Evolutionary conservation across 345 rosid genomes (phyloP), one percentile per base, ranked within the genome.

Genomic region (Moringa oleifera): DNA sequence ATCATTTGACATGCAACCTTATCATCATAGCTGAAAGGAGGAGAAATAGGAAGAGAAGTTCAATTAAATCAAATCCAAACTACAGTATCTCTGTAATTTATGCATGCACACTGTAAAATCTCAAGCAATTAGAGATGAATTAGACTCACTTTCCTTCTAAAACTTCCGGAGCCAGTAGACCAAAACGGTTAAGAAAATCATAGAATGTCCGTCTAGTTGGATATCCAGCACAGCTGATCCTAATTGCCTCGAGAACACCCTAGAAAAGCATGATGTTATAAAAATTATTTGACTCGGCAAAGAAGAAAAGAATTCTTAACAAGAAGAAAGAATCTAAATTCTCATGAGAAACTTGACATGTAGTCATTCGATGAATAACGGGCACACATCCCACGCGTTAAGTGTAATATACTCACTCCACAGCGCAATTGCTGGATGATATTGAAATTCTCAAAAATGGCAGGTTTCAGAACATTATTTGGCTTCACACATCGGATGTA

Each of bases 401-500:
- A 49, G 55, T 45, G 62, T 10, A 45, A 57, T 57, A 71, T 76
- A 80, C 99, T 88, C 76, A 94, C 99, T 73, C 99, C 99, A 76
- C 99, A 90, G 33, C 99, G 97, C 74, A 94, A 74, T 75, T 94
- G 99, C 62, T 94, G 99, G 69, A 94, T 85, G 77, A 94, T 76
- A 70, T 85, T 94, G 70, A 61, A 58, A 68, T 94, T 90, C 83
- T 94, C 99, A 77, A 94, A 90, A 68, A 94, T 80, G 50, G 85
- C 82, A 69, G 99, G 99, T 70, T 88, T 90, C 23, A 90, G 84
- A 58, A 64, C 80, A 82, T 86, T 85, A 74, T 94, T 94, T 20
- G 99, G 99, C 85, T 94, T 94, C 79, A 94, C 96, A 65, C 99
- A 94, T 86, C 99, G 82, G 78, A 94, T 90, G 83, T 94, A 94